These are phyloP conservation scores for Tylopilus sp. DNA, from an alignment of 1,284 basidiomycete species.

Conservation along the genomic window DNA sequence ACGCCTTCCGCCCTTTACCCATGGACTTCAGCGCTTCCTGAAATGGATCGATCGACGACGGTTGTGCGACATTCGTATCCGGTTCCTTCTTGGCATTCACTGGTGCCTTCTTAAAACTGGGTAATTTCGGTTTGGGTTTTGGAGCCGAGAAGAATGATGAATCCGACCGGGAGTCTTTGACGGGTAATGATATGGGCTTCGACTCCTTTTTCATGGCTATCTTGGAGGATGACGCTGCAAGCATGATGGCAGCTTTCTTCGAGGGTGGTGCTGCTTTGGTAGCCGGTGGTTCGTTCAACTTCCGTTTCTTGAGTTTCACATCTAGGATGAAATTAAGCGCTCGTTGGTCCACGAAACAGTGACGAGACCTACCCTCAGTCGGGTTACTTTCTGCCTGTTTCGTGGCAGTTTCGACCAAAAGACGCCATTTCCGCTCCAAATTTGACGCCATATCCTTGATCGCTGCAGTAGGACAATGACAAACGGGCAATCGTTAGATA, in stretches of 20 bases:
- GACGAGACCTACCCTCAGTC: constrained; percentile 69
- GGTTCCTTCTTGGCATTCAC: constrained; percentile 48
- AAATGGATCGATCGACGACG: constrained; percentile 73
- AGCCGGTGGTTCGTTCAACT: constrained; percentile 48
- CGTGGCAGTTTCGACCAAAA: constrained; percentile 46
- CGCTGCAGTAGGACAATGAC: constrained; percentile 51
- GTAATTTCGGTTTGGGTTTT: constrained; percentile 75
- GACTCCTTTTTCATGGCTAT: constrained; percentile 43
- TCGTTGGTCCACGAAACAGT: constrained; percentile 30
- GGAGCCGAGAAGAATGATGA: constrained; percentile 81
- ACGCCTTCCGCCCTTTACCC: constrained; percentile 55
- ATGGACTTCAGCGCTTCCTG: constrained; percentile 74
- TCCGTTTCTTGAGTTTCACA: constrained; percentile 67
- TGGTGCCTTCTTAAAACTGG: constrained; percentile 74
- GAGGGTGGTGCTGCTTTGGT: constrained; percentile 50
- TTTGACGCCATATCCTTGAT: constrained; percentile 88
- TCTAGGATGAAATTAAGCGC: constrained; percentile 41
- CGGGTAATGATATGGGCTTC: constrained; percentile 40
- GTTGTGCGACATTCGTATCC: constrained; percentile 64
- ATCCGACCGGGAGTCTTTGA: constrained; percentile 76
- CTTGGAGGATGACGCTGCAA: constrained; percentile 34
- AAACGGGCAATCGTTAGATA: constrained; percentile 62
- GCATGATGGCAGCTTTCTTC: constrained; percentile 60
- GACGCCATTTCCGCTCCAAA: constrained; percentile 76
- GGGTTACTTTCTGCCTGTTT: constrained; percentile 46